Percentiles rank a stretch among this genome's conserved stretches.
Evolutionary conservation across 1,284 basidiomycete species (phyloP).

Genomic region (Apiotrichum sp.): DNA sequence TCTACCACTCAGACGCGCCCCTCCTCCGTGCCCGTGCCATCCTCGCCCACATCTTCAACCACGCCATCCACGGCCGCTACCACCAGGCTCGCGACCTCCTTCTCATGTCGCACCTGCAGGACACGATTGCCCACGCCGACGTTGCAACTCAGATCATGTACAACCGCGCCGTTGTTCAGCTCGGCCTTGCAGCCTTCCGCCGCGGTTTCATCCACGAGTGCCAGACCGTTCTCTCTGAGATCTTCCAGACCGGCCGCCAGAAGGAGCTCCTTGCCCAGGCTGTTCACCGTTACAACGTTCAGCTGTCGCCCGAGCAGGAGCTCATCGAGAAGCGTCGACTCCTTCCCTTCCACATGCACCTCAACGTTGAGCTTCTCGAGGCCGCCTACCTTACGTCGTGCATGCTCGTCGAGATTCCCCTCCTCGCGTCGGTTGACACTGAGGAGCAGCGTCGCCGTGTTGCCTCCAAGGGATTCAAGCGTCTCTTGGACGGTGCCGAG

Average conservation of each 20-base stretch:
- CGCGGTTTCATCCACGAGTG: slow-evolving; percentile 90
- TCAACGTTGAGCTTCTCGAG: slow-evolving; percentile 96
- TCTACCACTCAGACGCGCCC: slow-evolving; percentile 87
- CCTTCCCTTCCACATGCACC: slow-evolving; percentile 99
- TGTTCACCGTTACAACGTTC: slow-evolving; percentile 77
- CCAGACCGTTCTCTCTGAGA: slow-evolving; percentile 87
- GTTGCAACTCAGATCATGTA: slow-evolving; percentile 97
- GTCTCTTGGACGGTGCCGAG: slow-evolving; percentile 93
- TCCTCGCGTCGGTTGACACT: slow-evolving; percentile 87
- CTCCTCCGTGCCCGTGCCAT: slow-evolving; percentile 86
- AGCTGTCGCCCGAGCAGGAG: slow-evolving; percentile 87
- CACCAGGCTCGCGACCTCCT: slow-evolving; percentile 97
- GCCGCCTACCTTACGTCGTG: slow-evolving; percentile 96
- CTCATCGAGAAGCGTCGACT: slow-evolving; percentile 92
- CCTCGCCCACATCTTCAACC: slow-evolving; percentile 95
- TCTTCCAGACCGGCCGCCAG: slow-evolving; percentile 90
- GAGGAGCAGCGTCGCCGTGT: slow-evolving; percentile 87
- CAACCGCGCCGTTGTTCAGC: slow-evolving; percentile 94
- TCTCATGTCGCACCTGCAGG: slow-evolving; percentile 97
- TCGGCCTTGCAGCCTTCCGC: slow-evolving; percentile 95
- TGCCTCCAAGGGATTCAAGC: slow-evolving; percentile 91
- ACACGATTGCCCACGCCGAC: slow-evolving; percentile 90
- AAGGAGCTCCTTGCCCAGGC: slow-evolving; percentile 98
- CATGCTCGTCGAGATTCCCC: slow-evolving; percentile 96
- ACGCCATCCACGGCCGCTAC: slow-evolving; percentile 94